Conservation (phyloP, 1,284 basidiomycete species). For the Melampsora allii-populina region DNA sequence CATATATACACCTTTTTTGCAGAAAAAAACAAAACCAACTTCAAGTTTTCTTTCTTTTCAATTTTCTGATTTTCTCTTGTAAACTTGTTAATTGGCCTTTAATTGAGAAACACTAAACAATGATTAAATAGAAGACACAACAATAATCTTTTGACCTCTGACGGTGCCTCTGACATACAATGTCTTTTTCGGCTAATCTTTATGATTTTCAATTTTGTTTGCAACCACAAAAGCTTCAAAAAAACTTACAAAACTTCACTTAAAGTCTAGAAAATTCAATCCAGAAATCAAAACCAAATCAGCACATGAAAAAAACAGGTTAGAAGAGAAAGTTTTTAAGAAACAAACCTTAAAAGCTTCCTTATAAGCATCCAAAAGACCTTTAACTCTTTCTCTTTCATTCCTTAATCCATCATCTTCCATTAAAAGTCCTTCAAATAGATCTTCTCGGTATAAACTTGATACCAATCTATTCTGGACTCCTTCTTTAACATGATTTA, state of each 20-base stretch:
- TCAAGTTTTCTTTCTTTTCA: too few relatives aligned
- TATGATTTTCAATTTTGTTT: too few relatives aligned
- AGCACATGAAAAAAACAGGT: slow-evolving; percentile 17
- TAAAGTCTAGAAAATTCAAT: slow-evolving; percentile 18
- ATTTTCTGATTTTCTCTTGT: too few relatives aligned
- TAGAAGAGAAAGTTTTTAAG: slow-evolving; percentile 2
- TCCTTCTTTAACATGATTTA: slow-evolving; percentile 92
- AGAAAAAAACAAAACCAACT: too few relatives aligned
- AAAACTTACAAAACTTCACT: slow-evolving; percentile 41
- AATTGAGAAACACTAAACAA: too few relatives aligned
- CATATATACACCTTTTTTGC: too few relatives aligned
- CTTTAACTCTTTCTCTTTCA: slow-evolving; percentile 89
- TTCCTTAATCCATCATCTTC: slow-evolving; percentile 94
- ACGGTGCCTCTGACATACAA: too few relatives aligned
- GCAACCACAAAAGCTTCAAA: too few relatives aligned
- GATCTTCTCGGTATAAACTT: slow-evolving; percentile 64
- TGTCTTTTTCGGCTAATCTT: too few relatives aligned
- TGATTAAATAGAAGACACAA: too few relatives aligned
- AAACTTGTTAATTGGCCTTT: too few relatives aligned
- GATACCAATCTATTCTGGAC: slow-evolving; percentile 95
- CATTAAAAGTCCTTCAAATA: slow-evolving; percentile 85
- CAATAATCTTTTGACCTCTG: too few relatives aligned
- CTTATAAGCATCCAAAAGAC: slow-evolving; percentile 91
- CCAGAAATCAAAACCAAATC: neutral
- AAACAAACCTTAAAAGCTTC: slow-evolving; percentile 69